Evolutionary conservation across 177 flowering plant species (phyloP).

Genomic region (Tripterygium wilfordii): DNA sequence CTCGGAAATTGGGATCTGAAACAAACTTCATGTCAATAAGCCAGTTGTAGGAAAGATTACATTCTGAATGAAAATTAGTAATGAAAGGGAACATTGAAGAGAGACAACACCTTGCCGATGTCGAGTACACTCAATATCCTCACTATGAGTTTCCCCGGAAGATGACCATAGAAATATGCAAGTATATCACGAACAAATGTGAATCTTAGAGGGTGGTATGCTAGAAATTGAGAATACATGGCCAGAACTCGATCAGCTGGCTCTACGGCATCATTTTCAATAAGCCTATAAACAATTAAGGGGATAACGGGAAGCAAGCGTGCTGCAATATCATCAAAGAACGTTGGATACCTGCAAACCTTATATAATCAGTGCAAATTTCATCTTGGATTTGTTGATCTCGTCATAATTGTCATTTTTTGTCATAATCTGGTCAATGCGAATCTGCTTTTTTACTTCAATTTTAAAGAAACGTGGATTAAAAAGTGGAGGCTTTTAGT

Average conservation of each 20-base stretch:
- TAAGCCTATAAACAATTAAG: slow-evolving; percentile 76
- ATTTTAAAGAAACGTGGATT: no score
- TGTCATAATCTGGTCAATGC: no score
- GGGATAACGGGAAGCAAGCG: slow-evolving; percentile 97
- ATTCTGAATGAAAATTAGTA: not conserved
- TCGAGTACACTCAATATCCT: slow-evolving; percentile 79
- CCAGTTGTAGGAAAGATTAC: slow-evolving; percentile 1
- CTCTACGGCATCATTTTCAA: slow-evolving; percentile 90
- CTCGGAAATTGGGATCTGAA: slow-evolving; percentile 93
- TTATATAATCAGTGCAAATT: slow-evolving; percentile 1
- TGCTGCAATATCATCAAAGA: slow-evolving; percentile 95
- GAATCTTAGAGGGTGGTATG: slow-evolving; percentile 81
- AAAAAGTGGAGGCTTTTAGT: not conserved
- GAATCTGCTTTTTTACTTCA: no score
- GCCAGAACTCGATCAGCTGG: slow-evolving; percentile 78
- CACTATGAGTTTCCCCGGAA: slow-evolving; percentile 85
- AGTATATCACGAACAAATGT: slow-evolving; percentile 96
- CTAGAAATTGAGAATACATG: slow-evolving; percentile 58
- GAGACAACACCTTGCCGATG: slow-evolving; percentile 60
- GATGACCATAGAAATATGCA: slow-evolving; percentile 94
- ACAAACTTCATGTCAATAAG: slow-evolving; percentile 10
- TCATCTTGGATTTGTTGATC: no score
- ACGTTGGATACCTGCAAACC: slow-evolving; percentile 68
- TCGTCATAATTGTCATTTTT: no score
- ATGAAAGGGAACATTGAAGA: not conserved